Percentiles rank a stretch among this genome's conserved stretches.
Conservation (phyloP, 768 basidiomycete genomes). For the Flagelloscypha sp. region DNA sequence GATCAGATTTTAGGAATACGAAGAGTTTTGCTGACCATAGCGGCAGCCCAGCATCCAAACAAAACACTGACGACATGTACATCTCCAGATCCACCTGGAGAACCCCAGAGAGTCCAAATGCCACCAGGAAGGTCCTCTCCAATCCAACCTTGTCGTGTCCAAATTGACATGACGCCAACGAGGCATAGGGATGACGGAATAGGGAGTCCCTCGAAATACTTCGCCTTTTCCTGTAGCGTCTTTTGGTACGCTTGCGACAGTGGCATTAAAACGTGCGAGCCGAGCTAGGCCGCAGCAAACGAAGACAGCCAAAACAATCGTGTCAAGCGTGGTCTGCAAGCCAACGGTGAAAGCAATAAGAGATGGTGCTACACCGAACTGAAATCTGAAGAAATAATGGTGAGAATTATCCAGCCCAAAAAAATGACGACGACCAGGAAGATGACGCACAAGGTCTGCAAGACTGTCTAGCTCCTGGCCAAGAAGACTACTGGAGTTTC, state of each 20-base stretch:
- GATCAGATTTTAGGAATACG: constrained; percentile 74
- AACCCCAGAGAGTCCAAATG: constrained; percentile 65
- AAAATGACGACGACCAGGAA: not conserved
- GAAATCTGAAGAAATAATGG: constrained; percentile 57
- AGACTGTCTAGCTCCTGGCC: constrained; percentile 97
- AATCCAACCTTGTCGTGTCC: constrained; percentile 81
- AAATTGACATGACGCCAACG: constrained; percentile 72
- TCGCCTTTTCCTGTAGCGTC: constrained; percentile 77
- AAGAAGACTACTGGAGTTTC: constrained; percentile 89
- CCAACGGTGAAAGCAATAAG: constrained; percentile 87
- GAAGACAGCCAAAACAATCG: constrained; percentile 77
- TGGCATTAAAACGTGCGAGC: constrained; percentile 97
- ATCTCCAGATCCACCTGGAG: constrained; percentile 69
- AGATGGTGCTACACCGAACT: constrained; percentile 96
- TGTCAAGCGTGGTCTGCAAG: constrained; percentile 86
- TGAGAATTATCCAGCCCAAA: constrained; percentile 6
- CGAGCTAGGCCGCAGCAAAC: constrained; percentile 96
- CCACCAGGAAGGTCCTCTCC: constrained; percentile 71
- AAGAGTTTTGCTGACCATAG: constrained; percentile 98
- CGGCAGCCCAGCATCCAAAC: constrained; percentile 84
- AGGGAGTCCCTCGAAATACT: constrained; percentile 96
- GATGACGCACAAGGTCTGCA: constrained; percentile 75
- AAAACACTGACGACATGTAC: constrained; percentile 71
- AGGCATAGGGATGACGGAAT: constrained; percentile 86
- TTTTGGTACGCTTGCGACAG: constrained; percentile 89